These are phyloP conservation scores for Hanseniaspora clermontiae DNA, from an alignment of 805 yeast genomes.

Conservation along the genomic window DNA sequence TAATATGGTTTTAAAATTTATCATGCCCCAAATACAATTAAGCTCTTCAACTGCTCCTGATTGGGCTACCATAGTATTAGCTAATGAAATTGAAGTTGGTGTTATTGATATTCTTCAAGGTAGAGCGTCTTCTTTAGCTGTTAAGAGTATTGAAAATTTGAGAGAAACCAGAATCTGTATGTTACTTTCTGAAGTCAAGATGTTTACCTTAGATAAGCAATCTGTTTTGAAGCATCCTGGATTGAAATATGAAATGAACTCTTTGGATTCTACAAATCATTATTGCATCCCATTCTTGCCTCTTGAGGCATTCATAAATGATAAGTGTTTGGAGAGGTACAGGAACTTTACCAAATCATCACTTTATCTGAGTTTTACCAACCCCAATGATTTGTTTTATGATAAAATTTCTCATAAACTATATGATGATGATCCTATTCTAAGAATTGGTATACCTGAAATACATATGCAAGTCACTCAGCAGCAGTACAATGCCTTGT, in stretches of 20 bases:
- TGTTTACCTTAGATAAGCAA: conserved; percentile 38
- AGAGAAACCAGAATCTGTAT: conserved; percentile 49
- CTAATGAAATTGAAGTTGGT: conserved; percentile 48
- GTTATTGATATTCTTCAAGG: conserved; percentile 34
- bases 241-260: conserved; percentile 15
- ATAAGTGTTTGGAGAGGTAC: conserved; percentile 36
- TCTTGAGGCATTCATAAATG: conserved; percentile 29
- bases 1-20: conserved; percentile 41
- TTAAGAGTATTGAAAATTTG: conserved; percentile 27
- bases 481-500: conserved; percentile 43
- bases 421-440: conserved; percentile 23
- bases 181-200: conserved; percentile 42
- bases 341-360: conserved; percentile 43
- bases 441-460: conserved; percentile 33
- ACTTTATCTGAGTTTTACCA: conserved; percentile 35
- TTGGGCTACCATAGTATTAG: conserved; percentile 39
- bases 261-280: conserved; percentile 22
- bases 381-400: conserved; percentile 42
- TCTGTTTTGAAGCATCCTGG: conserved; percentile 20
- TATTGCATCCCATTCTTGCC: conserved; percentile 63
- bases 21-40: conserved; percentile 52
- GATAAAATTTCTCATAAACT: conserved; percentile 23
- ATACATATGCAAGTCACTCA: conserved; percentile 44
- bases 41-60: conserved; percentile 35
- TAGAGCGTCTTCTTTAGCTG: background rate